Conservation (phyloP, 352 stramenopile species). For the Proteromonas lacertae region DNA sequence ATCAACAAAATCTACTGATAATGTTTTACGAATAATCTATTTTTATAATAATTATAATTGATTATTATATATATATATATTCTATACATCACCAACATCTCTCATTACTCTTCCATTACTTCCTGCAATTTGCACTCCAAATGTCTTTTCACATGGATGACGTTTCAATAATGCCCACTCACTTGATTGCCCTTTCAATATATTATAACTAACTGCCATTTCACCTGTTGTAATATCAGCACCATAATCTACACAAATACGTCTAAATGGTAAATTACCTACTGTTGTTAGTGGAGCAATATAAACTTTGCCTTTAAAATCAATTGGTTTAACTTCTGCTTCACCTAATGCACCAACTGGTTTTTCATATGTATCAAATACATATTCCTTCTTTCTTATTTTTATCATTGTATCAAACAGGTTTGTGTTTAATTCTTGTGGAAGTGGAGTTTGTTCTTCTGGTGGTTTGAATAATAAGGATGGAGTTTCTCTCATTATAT, state of each 20-base stretch:
- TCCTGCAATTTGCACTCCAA: constrained; percentile 81
- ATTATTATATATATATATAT: not conserved
- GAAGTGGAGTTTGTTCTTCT: constrained; percentile 10
- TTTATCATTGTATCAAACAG: no score
- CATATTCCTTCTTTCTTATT: no score
- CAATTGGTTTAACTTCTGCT: constrained; percentile 1
- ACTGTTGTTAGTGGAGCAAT: constrained; percentile 92
- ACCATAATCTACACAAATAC: constrained; percentile 76
- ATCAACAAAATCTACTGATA: no score
- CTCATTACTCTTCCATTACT: constrained; percentile 19
- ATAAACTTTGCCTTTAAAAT: constrained; percentile 35
- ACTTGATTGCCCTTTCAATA: constrained; percentile 17
- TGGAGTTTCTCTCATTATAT: constrained; percentile 26
- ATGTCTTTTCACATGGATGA: constrained; percentile 78
- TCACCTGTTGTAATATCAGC: constrained; percentile 96
- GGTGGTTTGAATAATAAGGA: constrained; percentile 11
- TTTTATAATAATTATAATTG: no score
- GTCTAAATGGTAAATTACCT: constrained; percentile 90
- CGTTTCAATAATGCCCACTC: constrained; percentile 87
- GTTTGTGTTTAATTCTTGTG: no score
- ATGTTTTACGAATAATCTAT: no score
- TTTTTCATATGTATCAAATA: no score
- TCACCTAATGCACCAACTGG: no score
- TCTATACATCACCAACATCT: not conserved
- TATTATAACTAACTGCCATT: constrained; percentile 49